Conservation (phyloP, 139 green algal genomes). For the Chlamydomonas asymmetrica region DNA sequence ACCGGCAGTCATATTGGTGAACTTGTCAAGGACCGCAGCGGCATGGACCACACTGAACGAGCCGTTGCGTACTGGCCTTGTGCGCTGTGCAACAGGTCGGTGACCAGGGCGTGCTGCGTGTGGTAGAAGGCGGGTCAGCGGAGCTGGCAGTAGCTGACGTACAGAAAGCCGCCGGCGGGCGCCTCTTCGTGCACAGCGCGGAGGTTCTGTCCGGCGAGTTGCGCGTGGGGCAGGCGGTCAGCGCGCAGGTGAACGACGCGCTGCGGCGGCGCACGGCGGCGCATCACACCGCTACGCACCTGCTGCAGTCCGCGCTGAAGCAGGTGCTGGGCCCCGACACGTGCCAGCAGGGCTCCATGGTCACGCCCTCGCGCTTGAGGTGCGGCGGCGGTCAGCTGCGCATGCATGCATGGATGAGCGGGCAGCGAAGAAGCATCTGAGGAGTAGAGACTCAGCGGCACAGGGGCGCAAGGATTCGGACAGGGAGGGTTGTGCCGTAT, state of each 20-base stretch:
- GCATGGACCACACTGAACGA: no score
- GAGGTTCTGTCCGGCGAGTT: slow-evolving; percentile 50
- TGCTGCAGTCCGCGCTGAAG: slow-evolving; percentile 82
- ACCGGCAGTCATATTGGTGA: no score
- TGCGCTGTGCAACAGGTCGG: no score
- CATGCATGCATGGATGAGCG: no score
- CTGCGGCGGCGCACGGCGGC: slow-evolving; percentile 42
- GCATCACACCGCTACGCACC: slow-evolving; percentile 93
- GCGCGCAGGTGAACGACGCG: slow-evolving; percentile 60
- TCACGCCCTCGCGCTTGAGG: slow-evolving; percentile 69
- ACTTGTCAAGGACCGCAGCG: no score
- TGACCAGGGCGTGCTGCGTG: slow-evolving; percentile 59
- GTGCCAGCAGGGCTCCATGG: slow-evolving; percentile 85
- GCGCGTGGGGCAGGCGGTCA: slow-evolving; percentile 49
- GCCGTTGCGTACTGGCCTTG: no score
- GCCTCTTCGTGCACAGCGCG: slow-evolving; percentile 77
- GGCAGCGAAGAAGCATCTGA: no score
- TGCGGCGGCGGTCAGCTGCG: no score
- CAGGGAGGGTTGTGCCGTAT: no score
- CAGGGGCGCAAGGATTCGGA: no score
- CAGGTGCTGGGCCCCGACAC: slow-evolving; percentile 82
- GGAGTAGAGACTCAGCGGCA: no score
- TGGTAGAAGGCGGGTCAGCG: neutral
- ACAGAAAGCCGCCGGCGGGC: slow-evolving; percentile 73
- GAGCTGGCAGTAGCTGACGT: slow-evolving; percentile 59